Evolutionary conservation across 768 basidiomycete species (phyloP), one percentile per base, ranked within the genome.

Genomic region (Epithele typhae): DNA sequence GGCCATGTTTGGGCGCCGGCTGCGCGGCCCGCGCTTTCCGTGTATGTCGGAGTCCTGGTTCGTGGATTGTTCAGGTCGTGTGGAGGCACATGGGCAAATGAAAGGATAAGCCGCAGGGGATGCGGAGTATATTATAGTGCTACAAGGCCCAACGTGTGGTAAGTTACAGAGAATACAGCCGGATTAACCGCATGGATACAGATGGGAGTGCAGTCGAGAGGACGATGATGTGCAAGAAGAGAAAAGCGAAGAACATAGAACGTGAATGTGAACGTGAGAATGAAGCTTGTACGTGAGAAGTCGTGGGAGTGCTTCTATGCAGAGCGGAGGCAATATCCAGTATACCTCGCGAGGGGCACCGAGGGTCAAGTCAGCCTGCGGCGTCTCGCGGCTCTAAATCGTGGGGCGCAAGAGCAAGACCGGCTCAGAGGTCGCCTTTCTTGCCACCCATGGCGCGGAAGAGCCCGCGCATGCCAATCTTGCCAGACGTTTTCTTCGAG

Each of bases 401-500:
- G n/a, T n/a, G n/a, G n/a, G n/a, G n/a, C 27, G 14, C 7, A 30
- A 30, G 7, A 30, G 32, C 42, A 22, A 40, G 25, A 22, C 10
- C 24, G 44, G 21, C 45, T 43, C 49, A 57, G 25, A 48, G 25
- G 23, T 48, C 48, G 18, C 45, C 46, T 44, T 59, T 60, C 56
- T 55, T 59, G 8, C 54, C 49, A 23, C 57, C 52, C 52, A 59
- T 56, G n/a, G 64, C 59, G 19, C 59, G 65, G 45, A 71, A 62
- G 32, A 68, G 52, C 18, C 59, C 59, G 46, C 60, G 63, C 41
- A 62, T 53, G 40, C 46, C 52, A 60, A 65, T 36, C 35, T 47
- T 52, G 19, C 35, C 53, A 1, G 57, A 45, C 19, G 60, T 59
- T 52, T 43, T 64, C 40, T 57, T 61, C 23, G 56, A 37, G 37